Conservation (phyloP, 306 rosid species). For the Purshia tridentata region DNA sequence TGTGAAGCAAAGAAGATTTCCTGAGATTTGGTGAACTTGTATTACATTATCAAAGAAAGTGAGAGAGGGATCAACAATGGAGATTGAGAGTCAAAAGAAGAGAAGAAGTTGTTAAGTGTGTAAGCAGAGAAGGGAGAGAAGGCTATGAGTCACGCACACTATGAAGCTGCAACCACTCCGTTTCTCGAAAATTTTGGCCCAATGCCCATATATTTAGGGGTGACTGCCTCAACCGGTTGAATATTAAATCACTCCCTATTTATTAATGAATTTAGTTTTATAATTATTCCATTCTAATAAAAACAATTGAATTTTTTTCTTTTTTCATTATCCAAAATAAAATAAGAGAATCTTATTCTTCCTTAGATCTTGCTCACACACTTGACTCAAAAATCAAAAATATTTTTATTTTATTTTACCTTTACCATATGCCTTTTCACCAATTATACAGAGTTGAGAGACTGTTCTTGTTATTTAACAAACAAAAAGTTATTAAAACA, state of each 20-base stretch:
- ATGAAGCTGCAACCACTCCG: background rate
- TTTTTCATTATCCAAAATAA: too few relatives aligned
- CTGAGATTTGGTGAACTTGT: background rate
- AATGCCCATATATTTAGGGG: conserved; percentile 11
- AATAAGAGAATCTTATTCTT: too few relatives aligned
- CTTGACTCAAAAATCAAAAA: too few relatives aligned
- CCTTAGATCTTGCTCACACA: too few relatives aligned
- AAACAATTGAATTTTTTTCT: too few relatives aligned
- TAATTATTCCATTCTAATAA: too few relatives aligned
- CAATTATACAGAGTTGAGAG: too few relatives aligned
- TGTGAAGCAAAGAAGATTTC: background rate
- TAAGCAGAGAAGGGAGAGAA: background rate
- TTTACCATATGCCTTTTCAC: too few relatives aligned
- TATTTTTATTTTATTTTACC: too few relatives aligned
- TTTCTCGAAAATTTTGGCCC: background rate
- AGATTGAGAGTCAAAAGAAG: conserved; percentile 3
- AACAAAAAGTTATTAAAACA: too few relatives aligned
- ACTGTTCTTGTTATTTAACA: too few relatives aligned
- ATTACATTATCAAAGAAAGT: conserved; percentile 12
- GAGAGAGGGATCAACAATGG: background rate
- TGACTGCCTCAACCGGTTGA: conserved; percentile 9
- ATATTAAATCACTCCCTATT: too few relatives aligned
- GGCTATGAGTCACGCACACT: background rate
- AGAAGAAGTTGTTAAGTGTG: background rate
- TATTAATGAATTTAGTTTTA: background rate